Conservation (phyloP, 2,329 filamentous ascomycete genomes). For the Ophiostoma himal-ulmi region DNA sequence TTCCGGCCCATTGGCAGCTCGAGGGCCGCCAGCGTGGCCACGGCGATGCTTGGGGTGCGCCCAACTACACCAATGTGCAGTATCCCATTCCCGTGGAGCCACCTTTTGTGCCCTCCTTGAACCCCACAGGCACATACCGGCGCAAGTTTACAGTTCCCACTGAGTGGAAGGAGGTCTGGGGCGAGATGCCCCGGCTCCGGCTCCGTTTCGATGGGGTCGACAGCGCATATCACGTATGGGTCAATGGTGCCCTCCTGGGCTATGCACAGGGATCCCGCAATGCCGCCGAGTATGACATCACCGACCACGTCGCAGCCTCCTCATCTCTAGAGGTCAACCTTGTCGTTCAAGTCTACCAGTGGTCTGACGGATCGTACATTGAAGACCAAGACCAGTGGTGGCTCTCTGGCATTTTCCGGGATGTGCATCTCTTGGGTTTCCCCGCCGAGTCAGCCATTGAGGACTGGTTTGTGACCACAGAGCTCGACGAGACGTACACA, state of each 20-base stretch:
- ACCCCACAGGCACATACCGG: slow-evolving; percentile 59
- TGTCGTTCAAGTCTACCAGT: slow-evolving; percentile 63
- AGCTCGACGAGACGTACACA: slow-evolving; percentile 47
- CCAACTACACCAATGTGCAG: slow-evolving; percentile 63
- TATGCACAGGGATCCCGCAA: slow-evolving; percentile 66
- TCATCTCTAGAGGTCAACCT: slow-evolving; percentile 32
- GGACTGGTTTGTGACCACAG: slow-evolving; percentile 51
- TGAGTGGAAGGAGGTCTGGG: slow-evolving; percentile 37
- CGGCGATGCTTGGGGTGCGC: slow-evolving; percentile 45
- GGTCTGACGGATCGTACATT: slow-evolving; percentile 62
- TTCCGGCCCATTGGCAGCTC: slow-evolving; percentile 65
- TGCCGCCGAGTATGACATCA: slow-evolving; percentile 63
- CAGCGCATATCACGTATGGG: slow-evolving; percentile 62
- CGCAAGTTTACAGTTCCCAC: slow-evolving; percentile 49
- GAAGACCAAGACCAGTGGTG: slow-evolving; percentile 68
- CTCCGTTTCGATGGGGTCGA: slow-evolving; percentile 68
- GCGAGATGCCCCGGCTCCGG: slow-evolving; percentile 40
- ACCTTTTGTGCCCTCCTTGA: slow-evolving; percentile 56
- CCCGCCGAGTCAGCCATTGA: slow-evolving; percentile 47
- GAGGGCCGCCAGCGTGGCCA: slow-evolving; percentile 42
- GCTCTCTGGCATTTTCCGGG: slow-evolving; percentile 61
- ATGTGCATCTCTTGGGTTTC: slow-evolving; percentile 57
- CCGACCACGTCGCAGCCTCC: slow-evolving; percentile 29
- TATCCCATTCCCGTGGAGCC: slow-evolving; percentile 62
- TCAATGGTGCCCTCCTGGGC: slow-evolving; percentile 59